Evolutionary conservation across 768 basidiomycete species (phyloP).

Genomic region (Infundibulicybe gibba): DNA sequence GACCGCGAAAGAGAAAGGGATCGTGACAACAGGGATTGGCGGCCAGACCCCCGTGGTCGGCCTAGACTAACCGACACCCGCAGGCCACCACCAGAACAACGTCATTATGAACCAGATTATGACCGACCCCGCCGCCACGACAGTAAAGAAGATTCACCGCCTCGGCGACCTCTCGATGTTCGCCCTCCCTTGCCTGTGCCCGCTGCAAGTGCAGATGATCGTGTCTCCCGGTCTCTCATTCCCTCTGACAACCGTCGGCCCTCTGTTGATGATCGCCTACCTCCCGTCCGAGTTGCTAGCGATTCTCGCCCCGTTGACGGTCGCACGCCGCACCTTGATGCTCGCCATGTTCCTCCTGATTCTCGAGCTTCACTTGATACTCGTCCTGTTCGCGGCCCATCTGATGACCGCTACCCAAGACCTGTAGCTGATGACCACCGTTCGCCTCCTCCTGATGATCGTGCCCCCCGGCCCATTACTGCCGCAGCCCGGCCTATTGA

Average conservation of each 20-base stretch:
- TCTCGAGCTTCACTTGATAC: constrained; percentile 19
- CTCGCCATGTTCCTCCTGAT: constrained; percentile 21
- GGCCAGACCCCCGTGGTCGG: constrained; percentile 24
- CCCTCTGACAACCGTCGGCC: constrained; percentile 6
- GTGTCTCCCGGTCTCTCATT: constrained; percentile 8
- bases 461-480: constrained; percentile 1
- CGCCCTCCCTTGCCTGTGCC: constrained; percentile 30
- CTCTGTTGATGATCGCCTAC: constrained; percentile 13
- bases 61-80: constrained; percentile 24
- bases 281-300: constrained; percentile 10
- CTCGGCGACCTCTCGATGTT: constrained; percentile 17
- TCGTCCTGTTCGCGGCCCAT: constrained; percentile 11
- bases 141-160: constrained; percentile 11
- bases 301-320: constrained; percentile 23
- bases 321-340: constrained; percentile 18
- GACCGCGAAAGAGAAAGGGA: constrained; percentile 22
- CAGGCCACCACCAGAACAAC: constrained; percentile 40
- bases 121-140: constrained; percentile 21
- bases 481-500: constrained; percentile 15
- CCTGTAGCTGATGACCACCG: constrained; percentile 25
- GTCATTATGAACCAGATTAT: constrained; percentile 46
- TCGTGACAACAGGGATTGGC: constrained; percentile 17
- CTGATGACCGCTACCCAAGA: constrained; percentile 29
- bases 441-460: constrained; percentile 6
- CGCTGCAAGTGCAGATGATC: constrained; percentile 6